Evolutionary conservation across 352 stramenopile genomes (phyloP).

Genomic region (Phytophthora meadii): DNA sequence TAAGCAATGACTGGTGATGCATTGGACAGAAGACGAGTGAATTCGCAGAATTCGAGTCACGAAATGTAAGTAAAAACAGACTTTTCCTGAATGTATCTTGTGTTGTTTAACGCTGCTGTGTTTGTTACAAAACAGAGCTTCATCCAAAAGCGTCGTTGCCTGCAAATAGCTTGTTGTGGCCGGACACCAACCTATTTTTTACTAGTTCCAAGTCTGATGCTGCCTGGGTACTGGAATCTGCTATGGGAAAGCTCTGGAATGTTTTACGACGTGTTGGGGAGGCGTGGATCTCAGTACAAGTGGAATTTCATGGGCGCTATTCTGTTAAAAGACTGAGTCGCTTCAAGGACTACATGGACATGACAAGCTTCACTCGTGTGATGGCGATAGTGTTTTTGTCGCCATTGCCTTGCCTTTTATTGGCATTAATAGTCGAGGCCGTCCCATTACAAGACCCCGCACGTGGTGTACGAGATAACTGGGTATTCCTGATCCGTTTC

Average conservation of each 20-base stretch:
- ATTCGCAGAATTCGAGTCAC: no score
- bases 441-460: constrained; percentile 15
- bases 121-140: no score
- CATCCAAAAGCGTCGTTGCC: no score
- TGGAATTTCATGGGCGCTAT: constrained; percentile 40
- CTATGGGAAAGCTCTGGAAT: not conserved
- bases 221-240: not conserved
- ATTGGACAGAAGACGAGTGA: no score
- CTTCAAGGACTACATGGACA: constrained; percentile 16
- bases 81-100: no score
- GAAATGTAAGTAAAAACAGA: no score
- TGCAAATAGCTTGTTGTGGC: no score
- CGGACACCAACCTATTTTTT: no score
- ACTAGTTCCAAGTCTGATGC: no score
- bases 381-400: constrained; percentile 14
- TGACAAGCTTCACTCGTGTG: constrained; percentile 2
- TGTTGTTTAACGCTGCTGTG: no score
- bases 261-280: not conserved
- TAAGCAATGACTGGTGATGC: no score
- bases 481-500: constrained; percentile 26
- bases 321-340: constrained; percentile 20
- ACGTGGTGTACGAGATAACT: constrained; percentile 16
- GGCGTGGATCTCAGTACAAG: constrained; percentile 22
- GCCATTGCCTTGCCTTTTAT: constrained; percentile 10
- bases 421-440: constrained; percentile 22